These are phyloP conservation scores for Coprinopsis cinerea DNA, from an alignment of 768 basidiomycete genomes.

Conservation along the genomic window DNA sequence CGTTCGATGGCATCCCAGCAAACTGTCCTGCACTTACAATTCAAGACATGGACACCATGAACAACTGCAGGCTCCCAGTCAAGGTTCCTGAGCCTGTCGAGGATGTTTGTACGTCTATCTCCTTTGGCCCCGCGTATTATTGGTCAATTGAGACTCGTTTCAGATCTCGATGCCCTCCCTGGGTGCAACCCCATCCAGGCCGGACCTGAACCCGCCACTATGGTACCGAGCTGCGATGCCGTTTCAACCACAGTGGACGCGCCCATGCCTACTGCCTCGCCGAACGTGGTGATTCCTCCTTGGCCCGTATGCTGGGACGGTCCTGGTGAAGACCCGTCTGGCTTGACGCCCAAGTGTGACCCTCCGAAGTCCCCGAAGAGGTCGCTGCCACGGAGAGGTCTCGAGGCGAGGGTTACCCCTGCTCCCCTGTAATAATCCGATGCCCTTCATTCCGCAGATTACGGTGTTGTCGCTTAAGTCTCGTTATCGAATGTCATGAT, in stretches of 20 bases:
- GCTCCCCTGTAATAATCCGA: neutral
- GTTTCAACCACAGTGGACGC: conserved; percentile 5
- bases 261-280: conserved; percentile 1
- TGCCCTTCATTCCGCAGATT: no score
- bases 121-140: no score
- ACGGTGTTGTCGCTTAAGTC: no score
- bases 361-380: neutral
- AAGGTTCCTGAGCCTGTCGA: conserved; percentile 9
- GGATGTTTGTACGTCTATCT: conserved; percentile 4
- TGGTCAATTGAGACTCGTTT: no score
- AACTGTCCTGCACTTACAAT: conserved; percentile 9
- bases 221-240: neutral
- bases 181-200: conserved; percentile 7
- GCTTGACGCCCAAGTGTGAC: neutral
- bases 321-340: neutral
- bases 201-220: conserved; percentile 5
- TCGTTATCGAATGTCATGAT: no score
- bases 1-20: conserved; percentile 6
- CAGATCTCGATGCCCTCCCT: conserved; percentile 4
- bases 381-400: neutral
- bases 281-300: neutral
- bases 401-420: neutral
- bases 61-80: conserved; percentile 7
- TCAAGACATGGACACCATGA: conserved; percentile 11
- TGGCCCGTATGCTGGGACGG: neutral